Base-by-base conservation (phyloP, 768 basidiomycete genomes). In the Lactarius evosmus region DNA sequence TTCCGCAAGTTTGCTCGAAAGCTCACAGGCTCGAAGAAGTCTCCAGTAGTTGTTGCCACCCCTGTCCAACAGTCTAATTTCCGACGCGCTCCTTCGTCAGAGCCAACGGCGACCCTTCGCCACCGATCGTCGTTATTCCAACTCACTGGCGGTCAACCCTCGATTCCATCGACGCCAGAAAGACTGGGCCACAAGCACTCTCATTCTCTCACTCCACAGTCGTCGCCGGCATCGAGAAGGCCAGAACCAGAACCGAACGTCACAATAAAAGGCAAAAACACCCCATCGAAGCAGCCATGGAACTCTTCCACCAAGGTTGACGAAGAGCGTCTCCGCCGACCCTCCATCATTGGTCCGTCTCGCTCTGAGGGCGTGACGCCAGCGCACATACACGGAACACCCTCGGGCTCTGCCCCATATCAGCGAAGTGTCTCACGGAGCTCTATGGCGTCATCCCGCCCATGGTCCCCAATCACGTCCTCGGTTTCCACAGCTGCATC, bases 291-390 rank as follows among this genome's bases (percentile, higher is more conserved):
- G 60, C 62, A 61, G 82, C 83, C 75, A 36, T 94, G 92, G 92
- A 94, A 94, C 70, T 81, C 86, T 67, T 93, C 91, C 5, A 93
- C 91, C 1, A 90, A 79, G 70, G 80, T 93, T n/a, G 78, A 85
- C 82, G 80, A 32, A 72, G 82, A 67, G 85, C 82, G 71, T 78
- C 76, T 33, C 75, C 79, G 36, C 79, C 82, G 32, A 78, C 82
- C 16, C 81, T 80, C 69, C 80, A 85, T 38, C 70, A 75, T n/a
- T 74, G 71, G 54, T 38, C 70, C 53, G 59, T 63, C 66, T 66
- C 67, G 54, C 44, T 65, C 51, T 9, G 55, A 58, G 55, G 51
- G 56, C 38, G 56, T 34, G 49, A 33, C 41, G 49, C 62, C 44
- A 62, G 33, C 44, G 32, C 56, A 25, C 40, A 34, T 56, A 32